phyloP scores from a whole-genome alignment of 2,329 filamentous ascomycete genomes.

The Trichoderma hamatum region DNA sequence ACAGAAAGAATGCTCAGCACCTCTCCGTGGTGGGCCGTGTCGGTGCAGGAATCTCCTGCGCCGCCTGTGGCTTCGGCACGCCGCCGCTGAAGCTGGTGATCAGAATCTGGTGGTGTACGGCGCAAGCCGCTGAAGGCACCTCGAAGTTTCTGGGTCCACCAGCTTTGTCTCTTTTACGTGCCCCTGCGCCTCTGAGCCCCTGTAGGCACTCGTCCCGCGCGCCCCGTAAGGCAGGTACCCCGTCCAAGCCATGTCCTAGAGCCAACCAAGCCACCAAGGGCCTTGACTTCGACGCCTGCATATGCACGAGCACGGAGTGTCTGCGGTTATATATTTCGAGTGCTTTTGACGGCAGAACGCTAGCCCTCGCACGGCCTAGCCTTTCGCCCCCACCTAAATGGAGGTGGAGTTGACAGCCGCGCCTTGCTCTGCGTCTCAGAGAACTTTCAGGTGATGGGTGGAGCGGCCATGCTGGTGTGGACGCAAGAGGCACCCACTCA shows the following conservation, averaged over 20 bases:
- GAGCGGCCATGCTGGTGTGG: background rate
- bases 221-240: constrained; percentile 28
- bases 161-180: background rate
- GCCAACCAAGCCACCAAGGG: constrained; percentile 12
- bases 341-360: constrained; percentile 9
- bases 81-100: background rate
- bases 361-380: background rate
- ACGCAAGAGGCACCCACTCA: background rate
- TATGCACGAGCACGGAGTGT: constrained; percentile 19
- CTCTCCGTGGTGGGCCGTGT: background rate
- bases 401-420: background rate
- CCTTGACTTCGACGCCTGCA: constrained; percentile 22
- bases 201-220: constrained; percentile 22
- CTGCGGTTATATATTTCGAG: constrained; percentile 24
- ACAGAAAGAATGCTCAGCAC: background rate
- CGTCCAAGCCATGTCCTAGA: constrained; percentile 1
- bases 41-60: constrained; percentile 13
- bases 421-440: background rate
- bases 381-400: constrained; percentile 11
- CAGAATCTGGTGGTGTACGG: constrained; percentile 19
- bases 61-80: constrained; percentile 15
- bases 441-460: background rate
- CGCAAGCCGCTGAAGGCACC: constrained; percentile 6
- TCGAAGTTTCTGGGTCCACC: constrained; percentile 14
- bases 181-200: constrained; percentile 20